A percentile compares a stretch with the other conserved stretches of the same genome.
Evolutionary conservation across 192 early-diverging fungal species (phyloP).

Genomic region (Gigaspora rosea): DNA sequence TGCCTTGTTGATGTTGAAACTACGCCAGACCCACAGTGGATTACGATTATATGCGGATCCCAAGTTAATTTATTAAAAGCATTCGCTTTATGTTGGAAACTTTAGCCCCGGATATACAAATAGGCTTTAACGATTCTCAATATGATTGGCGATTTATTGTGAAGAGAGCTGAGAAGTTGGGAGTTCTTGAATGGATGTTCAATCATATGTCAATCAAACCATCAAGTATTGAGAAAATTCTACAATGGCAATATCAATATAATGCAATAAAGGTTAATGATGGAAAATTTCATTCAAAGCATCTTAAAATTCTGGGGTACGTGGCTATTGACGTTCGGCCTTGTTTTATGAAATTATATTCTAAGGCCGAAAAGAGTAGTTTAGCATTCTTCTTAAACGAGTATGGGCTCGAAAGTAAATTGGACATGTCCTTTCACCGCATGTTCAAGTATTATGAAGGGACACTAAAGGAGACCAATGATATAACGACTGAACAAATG

Average conservation of each 20-base stretch:
- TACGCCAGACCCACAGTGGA: not conserved
- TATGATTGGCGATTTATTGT: slow-evolving; percentile 9
- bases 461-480: not conserved
- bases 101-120: slow-evolving; percentile 1
- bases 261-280: too few relatives aligned
- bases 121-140: not conserved
- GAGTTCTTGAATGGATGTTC: not conserved
- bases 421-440: not conserved
- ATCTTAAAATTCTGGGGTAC: too few relatives aligned
- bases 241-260: too few relatives aligned
- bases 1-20: not conserved
- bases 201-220: too few relatives aligned
- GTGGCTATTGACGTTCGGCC: too few relatives aligned
- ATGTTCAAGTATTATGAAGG: not conserved
- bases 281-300: too few relatives aligned
- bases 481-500: slow-evolving; percentile 3
- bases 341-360: too few relatives aligned
- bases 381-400: too few relatives aligned
- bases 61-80: slow-evolving; percentile 16
- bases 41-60: slow-evolving; percentile 10
- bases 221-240: too few relatives aligned
- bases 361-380: too few relatives aligned
- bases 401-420: not conserved
- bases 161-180: not conserved
- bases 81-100: slow-evolving; percentile 20